Evolutionary conservation across 2,329 filamentous ascomycete genomes (phyloP).

Genomic region (Lojkania enalia): DNA sequence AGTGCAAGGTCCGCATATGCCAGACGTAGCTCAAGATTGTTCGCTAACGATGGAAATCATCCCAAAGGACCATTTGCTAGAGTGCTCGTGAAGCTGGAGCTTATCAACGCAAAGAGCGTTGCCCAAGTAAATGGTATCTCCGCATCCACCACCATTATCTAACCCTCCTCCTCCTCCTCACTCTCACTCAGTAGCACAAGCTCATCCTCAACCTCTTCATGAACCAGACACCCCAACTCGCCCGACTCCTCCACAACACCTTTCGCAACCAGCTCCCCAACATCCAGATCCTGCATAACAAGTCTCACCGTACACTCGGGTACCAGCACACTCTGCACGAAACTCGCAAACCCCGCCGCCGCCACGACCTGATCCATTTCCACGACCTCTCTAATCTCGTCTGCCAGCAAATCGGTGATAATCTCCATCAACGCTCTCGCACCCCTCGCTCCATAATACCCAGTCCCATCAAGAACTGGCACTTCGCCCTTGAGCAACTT

Average conservation of each 20-base stretch:
- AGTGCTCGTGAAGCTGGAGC: too few relatives aligned
- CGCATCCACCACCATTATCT: too few relatives aligned
- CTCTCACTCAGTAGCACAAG: constrained; percentile 33
- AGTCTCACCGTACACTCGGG: constrained; percentile 65
- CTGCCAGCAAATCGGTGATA: constrained; percentile 30
- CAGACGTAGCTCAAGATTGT: too few relatives aligned
- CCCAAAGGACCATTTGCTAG: too few relatives aligned
- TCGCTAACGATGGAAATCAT: too few relatives aligned
- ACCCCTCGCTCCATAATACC: constrained; percentile 82
- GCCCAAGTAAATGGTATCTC: too few relatives aligned
- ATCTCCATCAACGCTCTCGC: constrained; percentile 67
- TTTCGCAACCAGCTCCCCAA: constrained; percentile 51
- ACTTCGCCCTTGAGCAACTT: too few relatives aligned
- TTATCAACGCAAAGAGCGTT: too few relatives aligned
- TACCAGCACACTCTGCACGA: constrained; percentile 61
- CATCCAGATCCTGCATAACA: constrained; percentile 60
- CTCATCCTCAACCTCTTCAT: constrained; percentile 64
- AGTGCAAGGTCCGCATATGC: too few relatives aligned
- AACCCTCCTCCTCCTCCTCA: constrained; percentile 6
- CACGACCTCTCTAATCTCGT: constrained; percentile 28
- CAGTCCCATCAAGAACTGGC: constrained; percentile 65
- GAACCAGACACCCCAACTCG: constrained; percentile 67
- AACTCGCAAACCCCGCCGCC: constrained; percentile 34
- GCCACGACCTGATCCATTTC: constrained; percentile 35
- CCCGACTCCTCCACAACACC: constrained; percentile 68